Percentiles rank a stretch among this genome's conserved stretches.
Conservation (phyloP, 257 asterid species). For the Ligustrum vulgare region DNA sequence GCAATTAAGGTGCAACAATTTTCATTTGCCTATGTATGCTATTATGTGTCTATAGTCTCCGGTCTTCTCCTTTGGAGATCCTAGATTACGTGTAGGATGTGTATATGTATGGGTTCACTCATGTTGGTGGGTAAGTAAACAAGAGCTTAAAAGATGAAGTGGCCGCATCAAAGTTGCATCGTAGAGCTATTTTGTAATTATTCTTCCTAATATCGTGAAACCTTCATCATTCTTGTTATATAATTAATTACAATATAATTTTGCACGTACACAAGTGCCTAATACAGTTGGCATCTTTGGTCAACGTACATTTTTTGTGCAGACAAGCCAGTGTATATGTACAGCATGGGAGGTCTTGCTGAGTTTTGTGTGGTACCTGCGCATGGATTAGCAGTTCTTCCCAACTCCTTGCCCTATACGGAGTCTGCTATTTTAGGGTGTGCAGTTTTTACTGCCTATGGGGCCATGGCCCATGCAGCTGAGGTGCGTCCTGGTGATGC, state of each 20-base stretch:
- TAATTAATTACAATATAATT: neutral
- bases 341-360: slow-evolving; percentile 99
- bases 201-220: neutral
- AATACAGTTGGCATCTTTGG: slow-evolving; percentile 15
- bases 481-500: slow-evolving; percentile 87
- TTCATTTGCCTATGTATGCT: slow-evolving; percentile 10
- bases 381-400: slow-evolving; percentile 70
- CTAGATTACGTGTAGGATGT: neutral
- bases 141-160: neutral
- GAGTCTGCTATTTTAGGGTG: slow-evolving; percentile 96
- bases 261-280: slow-evolving; percentile 13
- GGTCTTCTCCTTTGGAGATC: neutral
- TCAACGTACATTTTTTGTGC: slow-evolving; percentile 35
- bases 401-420: slow-evolving; percentile 79
- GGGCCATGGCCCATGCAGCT: slow-evolving; percentile 99
- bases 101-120: neutral
- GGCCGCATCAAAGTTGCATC: neutral
- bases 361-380: slow-evolving; percentile 98
- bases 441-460: slow-evolving; percentile 98
- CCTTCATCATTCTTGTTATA: slow-evolving; percentile 12
- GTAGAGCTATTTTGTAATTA: slow-evolving; percentile 5
- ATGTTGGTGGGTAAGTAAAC: neutral
- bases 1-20: neutral
- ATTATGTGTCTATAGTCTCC: neutral
- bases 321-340: slow-evolving; percentile 97